Conservation (phyloP, 257 asterid genomes). For the Nicotiana obtusifolia region DNA sequence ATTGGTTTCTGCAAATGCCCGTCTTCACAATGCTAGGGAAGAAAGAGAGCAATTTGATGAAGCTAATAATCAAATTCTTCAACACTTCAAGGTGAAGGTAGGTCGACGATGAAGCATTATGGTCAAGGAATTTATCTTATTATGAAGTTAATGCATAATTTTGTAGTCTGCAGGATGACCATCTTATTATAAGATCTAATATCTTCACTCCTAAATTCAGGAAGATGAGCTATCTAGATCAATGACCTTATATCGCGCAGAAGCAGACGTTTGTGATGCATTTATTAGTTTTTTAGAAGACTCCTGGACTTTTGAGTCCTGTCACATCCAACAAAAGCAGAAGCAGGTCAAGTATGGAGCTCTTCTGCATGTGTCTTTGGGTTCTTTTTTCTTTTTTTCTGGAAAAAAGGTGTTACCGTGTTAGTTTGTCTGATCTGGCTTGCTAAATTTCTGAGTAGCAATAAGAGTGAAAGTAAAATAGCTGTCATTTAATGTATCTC, state of each 20-base stretch:
- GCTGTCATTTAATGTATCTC: not conserved
- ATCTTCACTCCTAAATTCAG: conserved; percentile 31
- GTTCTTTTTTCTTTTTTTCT: not conserved
- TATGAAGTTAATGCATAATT: conserved; percentile 1
- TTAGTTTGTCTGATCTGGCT: not conserved
- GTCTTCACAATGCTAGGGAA: conserved; percentile 74
- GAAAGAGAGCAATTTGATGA: conserved; percentile 91
- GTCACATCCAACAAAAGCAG: conserved; percentile 39
- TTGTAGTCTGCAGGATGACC: not conserved
- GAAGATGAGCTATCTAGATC: conserved; percentile 80
- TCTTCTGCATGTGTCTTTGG: conserved; percentile 1
- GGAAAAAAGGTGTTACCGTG: not conserved
- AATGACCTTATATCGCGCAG: conserved; percentile 63
- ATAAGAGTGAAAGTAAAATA: not conserved
- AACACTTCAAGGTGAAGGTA: conserved; percentile 72
- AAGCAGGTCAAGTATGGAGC: conserved; percentile 56
- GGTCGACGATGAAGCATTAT: not conserved
- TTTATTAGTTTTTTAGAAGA: conserved; percentile 62
- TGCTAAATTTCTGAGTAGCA: not conserved
- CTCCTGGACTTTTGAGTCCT: conserved; percentile 53
- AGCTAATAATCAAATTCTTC: conserved; percentile 72
- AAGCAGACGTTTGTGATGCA: conserved; percentile 76
- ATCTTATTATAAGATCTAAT: conserved; percentile 10
- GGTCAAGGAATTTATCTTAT: not conserved
- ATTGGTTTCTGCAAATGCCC: conserved; percentile 56